phyloP scores from a whole-genome alignment of 129 eudicot species.

The Escallonia rubra region DNA sequence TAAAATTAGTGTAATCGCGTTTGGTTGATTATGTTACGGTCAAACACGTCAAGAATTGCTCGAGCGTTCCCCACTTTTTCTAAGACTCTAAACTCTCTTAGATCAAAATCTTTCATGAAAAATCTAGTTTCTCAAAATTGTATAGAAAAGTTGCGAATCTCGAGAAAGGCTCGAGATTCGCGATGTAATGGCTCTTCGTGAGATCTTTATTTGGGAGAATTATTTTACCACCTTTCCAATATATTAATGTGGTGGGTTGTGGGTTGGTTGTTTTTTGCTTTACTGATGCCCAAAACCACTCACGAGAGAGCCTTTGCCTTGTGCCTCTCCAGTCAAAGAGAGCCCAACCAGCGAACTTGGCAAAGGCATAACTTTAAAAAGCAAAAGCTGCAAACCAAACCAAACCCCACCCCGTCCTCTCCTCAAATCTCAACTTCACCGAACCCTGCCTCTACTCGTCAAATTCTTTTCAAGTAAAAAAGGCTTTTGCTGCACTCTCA shows the following conservation, averaged over 20 bases:
- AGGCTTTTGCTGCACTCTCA: too few species aligned
- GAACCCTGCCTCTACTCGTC: too few species aligned
- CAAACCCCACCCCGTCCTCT: not conserved
- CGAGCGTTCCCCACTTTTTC: too few species aligned
- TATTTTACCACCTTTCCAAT: not conserved
- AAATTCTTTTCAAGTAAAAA: too few species aligned
- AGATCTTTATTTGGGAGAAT: constrained; percentile 15
- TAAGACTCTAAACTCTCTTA: too few species aligned
- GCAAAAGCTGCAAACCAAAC: constrained; percentile 13
- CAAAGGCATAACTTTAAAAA: not conserved
- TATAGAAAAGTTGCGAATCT: constrained; percentile 9
- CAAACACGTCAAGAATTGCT: too few species aligned
- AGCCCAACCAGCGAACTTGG: not conserved
- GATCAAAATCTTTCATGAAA: too few species aligned
- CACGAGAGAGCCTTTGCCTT: not conserved
- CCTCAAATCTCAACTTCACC: too few species aligned
- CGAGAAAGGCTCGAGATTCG: constrained; percentile 13
- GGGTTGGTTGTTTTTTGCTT: not conserved
- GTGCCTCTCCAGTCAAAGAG: not conserved
- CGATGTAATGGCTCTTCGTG: constrained; percentile 15
- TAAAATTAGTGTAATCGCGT: too few species aligned
- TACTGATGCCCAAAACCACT: not conserved
- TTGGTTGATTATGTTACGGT: too few species aligned
- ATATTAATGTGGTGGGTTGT: too few species aligned
- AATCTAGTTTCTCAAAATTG: too few species aligned